Evolutionary conservation across 306 rosid genomes (phyloP).

Genomic region (Acacia melanoxylon): DNA sequence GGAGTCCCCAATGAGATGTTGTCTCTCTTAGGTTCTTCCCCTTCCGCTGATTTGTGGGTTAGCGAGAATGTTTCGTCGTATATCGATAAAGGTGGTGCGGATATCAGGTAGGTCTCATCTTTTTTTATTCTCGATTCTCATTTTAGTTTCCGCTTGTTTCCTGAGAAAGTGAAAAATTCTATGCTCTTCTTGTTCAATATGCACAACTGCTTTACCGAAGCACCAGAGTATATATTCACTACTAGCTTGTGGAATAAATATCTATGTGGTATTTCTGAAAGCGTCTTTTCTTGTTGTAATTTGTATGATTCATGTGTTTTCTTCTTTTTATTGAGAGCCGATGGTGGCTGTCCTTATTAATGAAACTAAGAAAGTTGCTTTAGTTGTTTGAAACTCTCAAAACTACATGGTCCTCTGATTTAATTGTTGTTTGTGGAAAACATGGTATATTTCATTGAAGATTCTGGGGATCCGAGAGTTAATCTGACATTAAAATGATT

Average conservation of each 20-base stretch:
- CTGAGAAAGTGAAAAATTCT: background rate
- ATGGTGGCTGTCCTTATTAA: background rate
- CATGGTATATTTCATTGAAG: background rate
- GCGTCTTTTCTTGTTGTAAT: background rate
- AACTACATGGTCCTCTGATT: too few species aligned
- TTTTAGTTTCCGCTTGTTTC: background rate
- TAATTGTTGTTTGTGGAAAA: too few species aligned
- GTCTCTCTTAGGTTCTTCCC: too few species aligned
- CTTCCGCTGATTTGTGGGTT: constrained; percentile 82
- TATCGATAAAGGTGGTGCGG: constrained; percentile 71
- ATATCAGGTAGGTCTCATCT: constrained; percentile 60
- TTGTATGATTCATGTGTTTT: background rate
- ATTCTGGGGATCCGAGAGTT: background rate
- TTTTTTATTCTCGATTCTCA: background rate
- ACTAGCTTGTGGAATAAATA: background rate
- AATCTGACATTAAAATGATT: background rate
- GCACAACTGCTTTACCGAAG: background rate
- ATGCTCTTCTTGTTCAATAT: background rate
- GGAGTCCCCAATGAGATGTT: too few species aligned
- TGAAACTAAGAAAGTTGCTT: background rate
- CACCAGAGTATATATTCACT: background rate
- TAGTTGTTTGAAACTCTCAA: background rate
- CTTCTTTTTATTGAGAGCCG: background rate
- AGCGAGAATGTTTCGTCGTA: constrained; percentile 67
- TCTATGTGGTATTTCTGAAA: background rate